Conservation (phyloP, 768 basidiomycete species). For the Phanerochaete sordida region DNA sequence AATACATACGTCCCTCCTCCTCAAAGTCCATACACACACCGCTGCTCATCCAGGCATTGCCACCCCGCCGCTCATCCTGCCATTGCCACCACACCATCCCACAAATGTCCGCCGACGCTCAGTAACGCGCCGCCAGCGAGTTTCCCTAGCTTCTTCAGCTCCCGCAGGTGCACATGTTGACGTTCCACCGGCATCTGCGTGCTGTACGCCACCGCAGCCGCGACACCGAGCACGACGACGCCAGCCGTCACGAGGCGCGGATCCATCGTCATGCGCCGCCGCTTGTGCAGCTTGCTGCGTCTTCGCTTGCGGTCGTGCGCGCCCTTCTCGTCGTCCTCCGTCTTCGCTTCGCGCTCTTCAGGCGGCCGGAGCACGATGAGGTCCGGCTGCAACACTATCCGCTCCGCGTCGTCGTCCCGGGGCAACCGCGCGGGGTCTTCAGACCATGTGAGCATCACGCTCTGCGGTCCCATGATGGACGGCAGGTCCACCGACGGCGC, state of each 20-base stretch:
- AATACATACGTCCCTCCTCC: neutral
- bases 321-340: constrained; percentile 17
- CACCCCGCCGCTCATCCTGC: too few species aligned
- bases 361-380: constrained; percentile 50
- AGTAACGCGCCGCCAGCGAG: constrained; percentile 21
- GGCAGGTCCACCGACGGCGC: constrained; percentile 50
- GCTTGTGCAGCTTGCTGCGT: constrained; percentile 30
- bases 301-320: constrained; percentile 23
- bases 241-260: constrained; percentile 50
- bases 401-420: constrained; percentile 54
- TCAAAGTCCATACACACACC: neutral
- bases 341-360: constrained; percentile 16
- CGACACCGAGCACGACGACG: constrained; percentile 66
- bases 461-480: constrained; percentile 74
- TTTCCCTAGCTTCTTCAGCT: constrained; percentile 19
- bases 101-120: constrained; percentile 21
- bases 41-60: too few species aligned
- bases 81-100: constrained; percentile 17
- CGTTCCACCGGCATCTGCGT: constrained; percentile 12
- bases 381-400: constrained; percentile 51
- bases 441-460: constrained; percentile 74
- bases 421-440: constrained; percentile 42
- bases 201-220: constrained; percentile 47
- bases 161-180: constrained; percentile 10
- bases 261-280: constrained; percentile 24